These are phyloP conservation scores for Phellinidium pouzarii DNA, from an alignment of 1,284 basidiomycete genomes.

Conservation along the genomic window DNA sequence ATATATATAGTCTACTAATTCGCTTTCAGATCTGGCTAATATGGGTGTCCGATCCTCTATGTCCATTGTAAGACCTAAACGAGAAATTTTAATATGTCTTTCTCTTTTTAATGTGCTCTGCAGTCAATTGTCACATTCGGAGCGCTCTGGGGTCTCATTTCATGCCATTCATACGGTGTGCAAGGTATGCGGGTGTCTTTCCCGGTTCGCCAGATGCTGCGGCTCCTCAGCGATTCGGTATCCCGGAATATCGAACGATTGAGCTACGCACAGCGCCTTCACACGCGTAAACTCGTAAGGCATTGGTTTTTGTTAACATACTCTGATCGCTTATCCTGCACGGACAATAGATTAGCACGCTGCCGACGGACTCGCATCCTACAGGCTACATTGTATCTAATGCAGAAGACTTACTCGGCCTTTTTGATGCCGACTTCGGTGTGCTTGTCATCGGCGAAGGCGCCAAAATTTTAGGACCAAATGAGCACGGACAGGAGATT, in stretches of 20 bases:
- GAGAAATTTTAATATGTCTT: conserved; percentile 1
- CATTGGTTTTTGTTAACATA: conserved; percentile 6
- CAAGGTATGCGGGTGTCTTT: conserved; percentile 82
- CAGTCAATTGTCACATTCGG: conserved; percentile 83
- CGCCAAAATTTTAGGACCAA: conserved; percentile 78
- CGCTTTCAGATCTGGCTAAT: conserved; percentile 51
- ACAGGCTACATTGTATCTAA: conserved; percentile 85
- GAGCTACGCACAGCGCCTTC: conserved; percentile 73
- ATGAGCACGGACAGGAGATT: conserved; percentile 80
- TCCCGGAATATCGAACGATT: conserved; percentile 81
- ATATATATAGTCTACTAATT: conserved; percentile 9
- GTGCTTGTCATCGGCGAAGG: conserved; percentile 82
- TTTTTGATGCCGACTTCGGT: conserved; percentile 85
- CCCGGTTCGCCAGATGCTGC: conserved; percentile 76
- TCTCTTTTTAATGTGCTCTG: not conserved
- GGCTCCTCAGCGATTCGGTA: conserved; percentile 77
- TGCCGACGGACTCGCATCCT: conserved; percentile 67
- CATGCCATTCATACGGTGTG: conserved; percentile 77
- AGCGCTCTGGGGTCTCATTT: conserved; percentile 78
- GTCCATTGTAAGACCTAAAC: conserved; percentile 57
- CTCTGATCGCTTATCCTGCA: not conserved
- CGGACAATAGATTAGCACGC: conserved; percentile 61
- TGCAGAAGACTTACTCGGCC: conserved; percentile 73
- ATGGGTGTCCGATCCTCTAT: conserved; percentile 81
- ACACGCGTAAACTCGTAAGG: conserved; percentile 69